Evolutionary conservation across 2,329 filamentous ascomycete species (phyloP).

Genomic region (Fusarium metavorans): DNA sequence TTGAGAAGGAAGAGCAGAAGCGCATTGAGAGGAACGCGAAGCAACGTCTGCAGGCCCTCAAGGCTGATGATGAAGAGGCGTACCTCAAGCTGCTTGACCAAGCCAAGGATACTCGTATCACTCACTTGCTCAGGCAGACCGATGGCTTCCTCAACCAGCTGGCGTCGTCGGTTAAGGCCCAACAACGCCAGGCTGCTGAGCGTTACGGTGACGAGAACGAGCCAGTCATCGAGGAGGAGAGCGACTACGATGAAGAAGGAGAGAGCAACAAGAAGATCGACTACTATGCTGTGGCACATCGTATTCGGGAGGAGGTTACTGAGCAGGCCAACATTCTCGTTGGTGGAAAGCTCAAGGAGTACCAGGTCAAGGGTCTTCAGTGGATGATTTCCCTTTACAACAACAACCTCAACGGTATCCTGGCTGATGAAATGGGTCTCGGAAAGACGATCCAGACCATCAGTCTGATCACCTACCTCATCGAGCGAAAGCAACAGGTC

Average conservation of each 20-base stretch:
- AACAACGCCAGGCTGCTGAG: slow-evolving; percentile 86
- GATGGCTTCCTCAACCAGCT: slow-evolving; percentile 98
- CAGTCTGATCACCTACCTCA: slow-evolving; percentile 95
- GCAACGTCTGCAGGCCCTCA: slow-evolving; percentile 98
- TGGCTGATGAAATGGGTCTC: slow-evolving; percentile 99
- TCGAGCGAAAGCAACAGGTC: slow-evolving; percentile 91
- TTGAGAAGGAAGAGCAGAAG: slow-evolving; percentile 99
- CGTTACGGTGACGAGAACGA: slow-evolving; percentile 77
- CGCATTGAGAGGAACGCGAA: slow-evolving; percentile 97
- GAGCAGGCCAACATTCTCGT: slow-evolving; percentile 87
- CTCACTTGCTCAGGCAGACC: slow-evolving; percentile 94
- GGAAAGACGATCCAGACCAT: slow-evolving; percentile 99
- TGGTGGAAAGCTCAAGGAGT: slow-evolving; percentile 94
- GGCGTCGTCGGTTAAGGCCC: slow-evolving; percentile 91
- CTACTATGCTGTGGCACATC: slow-evolving; percentile 98
- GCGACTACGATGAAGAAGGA: slow-evolving; percentile 75
- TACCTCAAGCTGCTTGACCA: slow-evolving; percentile 98
- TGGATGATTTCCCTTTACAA: slow-evolving; percentile 99
- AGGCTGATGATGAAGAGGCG: slow-evolving; percentile 98
- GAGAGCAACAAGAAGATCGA: slow-evolving; percentile 87
- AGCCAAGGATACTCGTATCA: slow-evolving; percentile 99
- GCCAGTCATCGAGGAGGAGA: slow-evolving; percentile 70
- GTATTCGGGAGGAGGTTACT: slow-evolving; percentile 91
- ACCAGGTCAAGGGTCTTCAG: slow-evolving; percentile 97
- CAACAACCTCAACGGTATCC: slow-evolving; percentile 99